Evolutionary conservation across 2,329 filamentous ascomycete genomes (phyloP), one percentile per base, ranked within the genome.

Genomic region (Venturia nashicola): DNA sequence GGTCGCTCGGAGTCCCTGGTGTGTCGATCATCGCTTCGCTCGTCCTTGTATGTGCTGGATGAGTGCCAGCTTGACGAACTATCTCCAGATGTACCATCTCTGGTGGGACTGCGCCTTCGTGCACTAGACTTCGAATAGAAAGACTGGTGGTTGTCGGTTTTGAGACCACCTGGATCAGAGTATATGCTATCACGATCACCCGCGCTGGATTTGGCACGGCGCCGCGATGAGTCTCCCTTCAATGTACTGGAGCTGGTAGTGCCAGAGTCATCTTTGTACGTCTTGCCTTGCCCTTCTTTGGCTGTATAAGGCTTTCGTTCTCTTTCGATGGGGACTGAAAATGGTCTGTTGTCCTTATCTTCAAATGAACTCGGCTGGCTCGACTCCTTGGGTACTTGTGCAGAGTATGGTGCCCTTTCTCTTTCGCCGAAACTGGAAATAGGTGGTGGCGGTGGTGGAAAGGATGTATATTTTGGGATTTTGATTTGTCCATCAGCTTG

Each of bases 301-400:
- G 81, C 82, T 34, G 75, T 76, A 69, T 88, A 89, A 0, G 86
- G 86, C 66, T 88, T 83, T 44, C 86, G 77, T 68, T 88, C 83
- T 6, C 86, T 82, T 69, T 89, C 86, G 59, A 88, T 82, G 1
- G 83, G 82, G 0, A 80, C 76, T 0, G 77, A 40, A 18, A 51
- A 34, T n/a, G 63, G 59, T 43, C 57, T 65, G n/a, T 18, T 36
- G 34, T 42, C 43, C 23, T 54, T 36, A 8, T 65, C 63, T 40
- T 65, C 59, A 65, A 64, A 51, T 1, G 20, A 46, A 39, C 39
- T 64, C 20, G 51, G 39, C 54, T 34, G 18, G 39, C 55, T 43
- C 61, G 61, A 54, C 32, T 36, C 51, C 16, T 46, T 62, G 43
- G 46, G 42, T 14, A 23, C 32, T 51, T 61, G 62, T 11, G 62